These are phyloP conservation scores for Bolboschoenus planiculmis DNA, from an alignment of 176 grass and related monocot species.

Conservation along the genomic window DNA sequence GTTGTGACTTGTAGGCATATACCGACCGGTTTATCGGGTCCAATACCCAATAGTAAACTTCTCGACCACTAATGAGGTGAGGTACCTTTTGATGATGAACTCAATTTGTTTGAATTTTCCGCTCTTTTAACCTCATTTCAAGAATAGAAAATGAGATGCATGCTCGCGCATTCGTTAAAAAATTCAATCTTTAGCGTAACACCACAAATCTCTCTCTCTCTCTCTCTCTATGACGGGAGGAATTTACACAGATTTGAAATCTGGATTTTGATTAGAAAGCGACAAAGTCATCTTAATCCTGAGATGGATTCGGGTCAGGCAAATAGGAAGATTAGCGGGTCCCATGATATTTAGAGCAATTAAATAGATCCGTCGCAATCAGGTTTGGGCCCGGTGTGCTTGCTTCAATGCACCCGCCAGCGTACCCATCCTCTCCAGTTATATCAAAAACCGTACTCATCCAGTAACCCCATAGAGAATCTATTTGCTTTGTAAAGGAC, in stretches of 20 bases:
- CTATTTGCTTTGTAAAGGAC: no score
- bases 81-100: no score
- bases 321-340: conserved; percentile 21
- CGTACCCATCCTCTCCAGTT: not conserved
- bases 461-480: no score
- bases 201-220: not conserved
- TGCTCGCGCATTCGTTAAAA: not conserved
- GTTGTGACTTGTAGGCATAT: no score
- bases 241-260: not conserved
- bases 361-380: conserved; percentile 23
- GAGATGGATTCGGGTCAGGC: conserved; percentile 14
- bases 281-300: conserved; percentile 13
- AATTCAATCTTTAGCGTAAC: not conserved
- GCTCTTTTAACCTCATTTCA: no score
- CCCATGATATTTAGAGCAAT: not conserved
- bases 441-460: no score
- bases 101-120: no score
- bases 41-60: not conserved
- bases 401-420: not conserved
- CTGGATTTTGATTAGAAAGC: conserved; percentile 1
- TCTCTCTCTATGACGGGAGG: not conserved
- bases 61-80: no score
- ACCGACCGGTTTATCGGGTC: no score
- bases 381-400: conserved; percentile 4
- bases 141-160: no score